These are phyloP conservation scores for Rhodotorula sp. DNA, from an alignment of 1,284 basidiomycete species.

Conservation along the genomic window DNA sequence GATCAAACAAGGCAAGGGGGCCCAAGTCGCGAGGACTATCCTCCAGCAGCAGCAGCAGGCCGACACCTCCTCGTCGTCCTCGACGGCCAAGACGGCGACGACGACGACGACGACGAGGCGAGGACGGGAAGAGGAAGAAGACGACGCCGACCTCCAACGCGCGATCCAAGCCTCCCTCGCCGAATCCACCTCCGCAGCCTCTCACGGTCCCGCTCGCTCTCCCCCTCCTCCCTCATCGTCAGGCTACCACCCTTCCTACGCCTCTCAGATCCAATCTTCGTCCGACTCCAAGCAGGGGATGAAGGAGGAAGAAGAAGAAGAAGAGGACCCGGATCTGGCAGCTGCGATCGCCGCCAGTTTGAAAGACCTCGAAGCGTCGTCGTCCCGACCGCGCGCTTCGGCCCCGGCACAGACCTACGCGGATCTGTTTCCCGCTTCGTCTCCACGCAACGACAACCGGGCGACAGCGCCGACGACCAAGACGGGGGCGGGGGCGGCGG, in stretches of 20 bases:
- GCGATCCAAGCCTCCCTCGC: constrained; percentile 85
- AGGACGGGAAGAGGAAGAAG: constrained; percentile 42
- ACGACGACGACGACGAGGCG: constrained; percentile 34
- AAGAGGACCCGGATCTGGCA: constrained; percentile 86
- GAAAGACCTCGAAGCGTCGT: constrained; percentile 72
- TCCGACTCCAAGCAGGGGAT: constrained; percentile 52
- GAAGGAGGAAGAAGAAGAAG: constrained; percentile 57
- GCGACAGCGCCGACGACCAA: not conserved
- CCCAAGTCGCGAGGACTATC: constrained; percentile 2
- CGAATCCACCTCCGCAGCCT: constrained; percentile 9
- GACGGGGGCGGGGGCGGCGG: not conserved
- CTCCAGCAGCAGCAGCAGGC: constrained; percentile 1
- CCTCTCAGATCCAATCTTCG: constrained; percentile 47
- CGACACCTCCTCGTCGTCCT: constrained; percentile 21
- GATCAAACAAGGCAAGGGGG: constrained; percentile 51
- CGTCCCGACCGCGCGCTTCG: constrained; percentile 19
- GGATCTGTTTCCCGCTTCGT: constrained; percentile 25
- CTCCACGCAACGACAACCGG: not conserved
- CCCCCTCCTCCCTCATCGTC: not conserved
- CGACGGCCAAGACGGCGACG: constrained; percentile 27
- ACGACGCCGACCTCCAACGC: constrained; percentile 85
- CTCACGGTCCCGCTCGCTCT: not conserved
- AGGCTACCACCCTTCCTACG: constrained; percentile 67
- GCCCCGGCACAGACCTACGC: constrained; percentile 18
- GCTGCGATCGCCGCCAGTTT: constrained; percentile 96